Percentiles rank a stretch among this genome's conserved stretches.
phyloP scores from a whole-genome alignment of 1,139 yeast species.

The Blastobotrys raffinosifermentans region DNA sequence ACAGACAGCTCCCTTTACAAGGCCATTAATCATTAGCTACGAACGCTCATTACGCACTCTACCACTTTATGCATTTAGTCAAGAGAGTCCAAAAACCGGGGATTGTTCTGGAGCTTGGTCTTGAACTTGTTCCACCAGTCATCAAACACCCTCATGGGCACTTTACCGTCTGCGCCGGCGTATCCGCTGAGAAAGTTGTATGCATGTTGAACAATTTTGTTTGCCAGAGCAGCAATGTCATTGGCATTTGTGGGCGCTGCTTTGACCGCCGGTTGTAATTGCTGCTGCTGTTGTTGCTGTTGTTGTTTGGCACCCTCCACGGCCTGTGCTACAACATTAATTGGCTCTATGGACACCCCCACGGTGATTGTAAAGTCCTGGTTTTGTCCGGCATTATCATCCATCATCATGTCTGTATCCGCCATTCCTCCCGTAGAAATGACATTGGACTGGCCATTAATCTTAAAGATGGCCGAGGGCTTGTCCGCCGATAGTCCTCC shows the following conservation, averaged over 20 bases:
- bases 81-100: constrained; percentile 60
- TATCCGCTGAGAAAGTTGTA: constrained; percentile 86
- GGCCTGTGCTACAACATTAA: constrained; percentile 49
- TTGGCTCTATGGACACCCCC: constrained; percentile 87
- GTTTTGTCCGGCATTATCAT: constrained; percentile 17
- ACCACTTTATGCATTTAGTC: too few relatives aligned
- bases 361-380: constrained; percentile 45
- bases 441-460: constrained; percentile 44
- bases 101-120: constrained; percentile 67
- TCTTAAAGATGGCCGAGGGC: constrained; percentile 87
- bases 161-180: constrained; percentile 69
- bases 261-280: constrained; percentile 10
- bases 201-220: constrained; percentile 84
- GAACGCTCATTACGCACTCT: too few relatives aligned
- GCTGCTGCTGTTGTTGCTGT: constrained; percentile 29
- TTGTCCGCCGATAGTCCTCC: constrained; percentile 67
- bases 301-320: constrained; percentile 38
- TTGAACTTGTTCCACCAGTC: constrained; percentile 96
- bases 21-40: too few relatives aligned
- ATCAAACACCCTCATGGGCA: constrained; percentile 83
- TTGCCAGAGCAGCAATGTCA: constrained; percentile 54
- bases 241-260: constrained; percentile 18
- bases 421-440: constrained; percentile 17
- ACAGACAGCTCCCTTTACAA: too few relatives aligned
- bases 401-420: constrained; percentile 29